A percentile compares a stretch with the other conserved stretches of the same genome.
These are phyloP conservation scores for Fusarium pininemorale DNA, from an alignment of 2,329 filamentous ascomycete species.

Conservation along the genomic window DNA sequence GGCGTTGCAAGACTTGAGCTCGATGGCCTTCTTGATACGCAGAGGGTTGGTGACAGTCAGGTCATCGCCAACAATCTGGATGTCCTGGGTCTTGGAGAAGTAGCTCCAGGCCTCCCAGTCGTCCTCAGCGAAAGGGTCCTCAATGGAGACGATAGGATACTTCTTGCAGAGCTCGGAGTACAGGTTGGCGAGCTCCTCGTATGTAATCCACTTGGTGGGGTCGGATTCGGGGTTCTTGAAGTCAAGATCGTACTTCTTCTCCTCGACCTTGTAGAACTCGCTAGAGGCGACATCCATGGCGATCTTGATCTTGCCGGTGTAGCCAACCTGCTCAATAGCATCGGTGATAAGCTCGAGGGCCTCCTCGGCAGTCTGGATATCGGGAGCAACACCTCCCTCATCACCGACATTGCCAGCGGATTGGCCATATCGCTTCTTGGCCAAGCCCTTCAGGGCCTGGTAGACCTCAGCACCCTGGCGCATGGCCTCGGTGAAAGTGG, in stretches of 20 bases:
- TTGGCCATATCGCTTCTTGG: conserved; percentile 99
- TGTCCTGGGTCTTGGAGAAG: conserved; percentile 99
- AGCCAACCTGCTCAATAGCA: conserved; percentile 93
- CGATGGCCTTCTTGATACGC: conserved; percentile 99
- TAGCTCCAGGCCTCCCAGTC: conserved; percentile 99
- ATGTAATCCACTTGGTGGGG: conserved; percentile 96
- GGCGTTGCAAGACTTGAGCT: conserved; percentile 98
- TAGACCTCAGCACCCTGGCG: conserved; percentile 98
- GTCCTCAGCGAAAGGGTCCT: conserved; percentile 99
- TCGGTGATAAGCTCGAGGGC: conserved; percentile 95
- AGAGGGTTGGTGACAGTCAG: conserved; percentile 98
- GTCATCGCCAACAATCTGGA: conserved; percentile 98
- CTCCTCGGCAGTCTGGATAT: conserved; percentile 97
- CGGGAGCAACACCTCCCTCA: conserved; percentile 98
- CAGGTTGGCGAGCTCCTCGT: conserved; percentile 92
- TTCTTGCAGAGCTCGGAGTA: conserved; percentile 90
- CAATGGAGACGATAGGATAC: conserved; percentile 98
- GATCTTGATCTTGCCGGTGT: conserved; percentile 96
- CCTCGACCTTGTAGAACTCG: conserved; percentile 98
- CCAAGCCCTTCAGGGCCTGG: conserved; percentile 94
- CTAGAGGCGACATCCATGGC: conserved; percentile 99
- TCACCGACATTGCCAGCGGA: conserved; percentile 99
- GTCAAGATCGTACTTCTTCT: conserved; percentile 99
- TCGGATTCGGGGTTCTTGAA: conserved; percentile 99
- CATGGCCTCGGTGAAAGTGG: conserved; percentile 93